These are phyloP conservation scores for Acarospora socialis DNA, from an alignment of 2,329 filamentous ascomycete species.

Conservation along the genomic window DNA sequence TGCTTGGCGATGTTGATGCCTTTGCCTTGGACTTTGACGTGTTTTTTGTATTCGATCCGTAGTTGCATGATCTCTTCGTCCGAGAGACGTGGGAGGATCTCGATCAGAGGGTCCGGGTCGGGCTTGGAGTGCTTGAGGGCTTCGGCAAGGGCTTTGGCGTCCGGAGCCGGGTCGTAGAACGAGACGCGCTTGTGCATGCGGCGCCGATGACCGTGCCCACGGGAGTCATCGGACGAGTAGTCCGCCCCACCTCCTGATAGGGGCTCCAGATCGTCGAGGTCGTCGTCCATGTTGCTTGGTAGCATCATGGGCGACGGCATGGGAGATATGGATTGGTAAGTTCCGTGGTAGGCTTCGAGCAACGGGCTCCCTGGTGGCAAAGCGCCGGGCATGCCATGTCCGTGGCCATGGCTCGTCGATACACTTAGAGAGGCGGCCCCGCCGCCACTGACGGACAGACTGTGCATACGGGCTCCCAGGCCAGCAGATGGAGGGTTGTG, in stretches of 20 bases:
- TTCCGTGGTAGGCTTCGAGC: conserved; percentile 82
- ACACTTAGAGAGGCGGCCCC: conserved; percentile 26
- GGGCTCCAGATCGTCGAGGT: conserved; percentile 37
- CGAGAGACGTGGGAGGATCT: conserved; percentile 69
- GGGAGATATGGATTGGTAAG: conserved; percentile 85
- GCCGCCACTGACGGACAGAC: conserved; percentile 17
- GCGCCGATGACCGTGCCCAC: conserved; percentile 19
- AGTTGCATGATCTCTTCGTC: conserved; percentile 81
- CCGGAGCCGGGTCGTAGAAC: conserved; percentile 74
- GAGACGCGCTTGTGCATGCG: conserved; percentile 47
- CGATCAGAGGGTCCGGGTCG: conserved; percentile 58
- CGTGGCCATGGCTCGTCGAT: conserved; percentile 21
- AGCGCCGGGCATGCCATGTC: conserved; percentile 19
- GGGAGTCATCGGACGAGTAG: conserved; percentile 23
- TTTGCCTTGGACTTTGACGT: conserved; percentile 51
- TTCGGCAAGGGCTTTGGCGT: conserved; percentile 60
- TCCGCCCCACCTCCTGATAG: conserved; percentile 29
- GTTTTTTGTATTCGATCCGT: conserved; percentile 76
- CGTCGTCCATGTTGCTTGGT: conserved; percentile 40
- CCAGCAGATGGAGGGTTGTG: conserved; percentile 20
- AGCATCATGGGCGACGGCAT: conserved; percentile 72
- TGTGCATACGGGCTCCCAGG: conserved; percentile 16
- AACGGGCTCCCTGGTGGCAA: conserved; percentile 65
- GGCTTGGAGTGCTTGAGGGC: conserved; percentile 57
- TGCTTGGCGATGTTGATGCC: conserved; percentile 38